Evolutionary conservation across 208 protist genomes (phyloP), one percentile per base, ranked within the genome.

Genomic region (Wallacemonas sp.): DNA sequence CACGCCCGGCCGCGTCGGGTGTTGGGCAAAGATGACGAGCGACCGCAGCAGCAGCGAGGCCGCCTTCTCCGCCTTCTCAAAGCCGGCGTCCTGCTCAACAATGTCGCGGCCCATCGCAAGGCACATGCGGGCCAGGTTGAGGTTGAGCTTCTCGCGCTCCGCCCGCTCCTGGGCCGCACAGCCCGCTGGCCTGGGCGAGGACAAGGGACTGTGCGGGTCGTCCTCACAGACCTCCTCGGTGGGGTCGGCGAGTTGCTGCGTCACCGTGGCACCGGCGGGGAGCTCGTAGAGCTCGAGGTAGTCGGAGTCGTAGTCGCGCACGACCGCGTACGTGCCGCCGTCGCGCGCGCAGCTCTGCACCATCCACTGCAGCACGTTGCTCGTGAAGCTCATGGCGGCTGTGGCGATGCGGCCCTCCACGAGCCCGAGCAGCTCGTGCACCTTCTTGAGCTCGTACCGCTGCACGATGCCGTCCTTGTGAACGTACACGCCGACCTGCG

Each of bases 311-410:
- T 81, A 80, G 63, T 71, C 76, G 36, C 83, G 72, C 33, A 95
- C 61, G 2, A 92, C 80, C 0, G 77, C 83, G 71, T 93, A 95
- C 2, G 79, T 88, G 34, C 52, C 73, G 32, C 76, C 81, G 61
- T 95, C 89, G 39, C 79, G 76, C 27, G 33, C 60, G 65, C 86
- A 93, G 54, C 90, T 61, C 47, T 44, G 54, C 46, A 88, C 81
- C 5, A 96, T 27, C 83, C 85, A 93, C 69, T 91, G 82, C 36
- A 96, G 67, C 14, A 87, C 85, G 49, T 78, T 83, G 52, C 75
- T 90, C 19, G 87, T 93, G 74, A 92, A 92, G 62, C 76, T 80
- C 65, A 96, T 87, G n/a, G 90, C 85, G n/a, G 76, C 83, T 17
- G 85, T 81, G 1, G 87, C 87, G 52, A 83, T 83, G 21, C 79